Conservation (phyloP, 768 basidiomycete genomes). For the Suillus bovinus region DNA sequence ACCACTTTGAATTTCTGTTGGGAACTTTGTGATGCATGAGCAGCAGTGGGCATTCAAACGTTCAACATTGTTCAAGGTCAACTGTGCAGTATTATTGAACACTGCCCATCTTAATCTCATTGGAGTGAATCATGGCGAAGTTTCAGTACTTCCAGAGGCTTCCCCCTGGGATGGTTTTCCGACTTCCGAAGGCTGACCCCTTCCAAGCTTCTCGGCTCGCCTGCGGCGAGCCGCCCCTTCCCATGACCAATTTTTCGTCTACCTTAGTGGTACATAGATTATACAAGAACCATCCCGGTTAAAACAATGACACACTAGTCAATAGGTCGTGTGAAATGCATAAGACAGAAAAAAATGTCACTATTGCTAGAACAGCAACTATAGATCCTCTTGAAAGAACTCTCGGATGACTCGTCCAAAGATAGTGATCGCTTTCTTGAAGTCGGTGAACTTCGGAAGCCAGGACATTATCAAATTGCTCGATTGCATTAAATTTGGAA, state of each 20-base stretch:
- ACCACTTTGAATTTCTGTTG: background rate
- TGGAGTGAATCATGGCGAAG: too few species aligned
- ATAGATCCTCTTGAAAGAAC: slow-evolving; percentile 35
- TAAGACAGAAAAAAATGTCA: background rate
- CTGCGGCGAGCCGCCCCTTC: background rate
- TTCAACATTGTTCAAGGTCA: background rate
- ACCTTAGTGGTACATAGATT: too few species aligned
- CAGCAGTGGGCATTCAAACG: too few species aligned
- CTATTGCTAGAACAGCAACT: background rate
- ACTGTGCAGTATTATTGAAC: background rate
- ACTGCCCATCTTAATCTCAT: background rate
- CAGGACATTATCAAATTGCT: background rate
- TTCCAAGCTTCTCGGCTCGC: background rate
- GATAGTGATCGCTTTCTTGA: slow-evolving; percentile 50
- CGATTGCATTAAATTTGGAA: background rate
- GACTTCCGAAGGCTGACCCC: background rate
- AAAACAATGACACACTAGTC: background rate
- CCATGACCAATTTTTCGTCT: slow-evolving; percentile 2
- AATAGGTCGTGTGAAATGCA: background rate
- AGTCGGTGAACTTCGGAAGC: slow-evolving; percentile 25
- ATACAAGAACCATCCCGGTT: too few species aligned
- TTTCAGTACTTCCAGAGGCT: background rate
- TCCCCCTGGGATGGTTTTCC: background rate
- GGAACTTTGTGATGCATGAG: background rate
- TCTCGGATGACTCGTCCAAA: slow-evolving; percentile 45